phyloP scores from a whole-genome alignment of 768 basidiomycete genomes.

The Tremella fuciformis region DNA sequence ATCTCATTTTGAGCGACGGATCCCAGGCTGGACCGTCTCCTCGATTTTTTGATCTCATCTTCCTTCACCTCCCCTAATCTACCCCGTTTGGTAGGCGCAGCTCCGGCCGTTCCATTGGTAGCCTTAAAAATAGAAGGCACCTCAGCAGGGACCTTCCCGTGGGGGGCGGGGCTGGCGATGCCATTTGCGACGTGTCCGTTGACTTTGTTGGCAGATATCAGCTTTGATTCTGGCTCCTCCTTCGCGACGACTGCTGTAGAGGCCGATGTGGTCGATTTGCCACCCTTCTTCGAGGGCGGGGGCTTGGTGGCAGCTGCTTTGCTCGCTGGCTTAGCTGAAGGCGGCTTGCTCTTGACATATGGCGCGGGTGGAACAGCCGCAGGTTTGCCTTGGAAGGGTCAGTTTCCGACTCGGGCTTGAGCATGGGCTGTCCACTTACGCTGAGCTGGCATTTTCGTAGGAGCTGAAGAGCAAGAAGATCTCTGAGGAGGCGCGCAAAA shows the following conservation, averaged over 20 bases:
- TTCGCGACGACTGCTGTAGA: constrained; percentile 10
- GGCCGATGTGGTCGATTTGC: constrained; percentile 17
- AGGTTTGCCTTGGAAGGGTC: not conserved
- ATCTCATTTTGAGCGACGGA: constrained; percentile 20
- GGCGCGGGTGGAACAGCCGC: not conserved
- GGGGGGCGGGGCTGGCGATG: not conserved
- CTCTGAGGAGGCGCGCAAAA: too few species aligned
- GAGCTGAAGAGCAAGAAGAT: too few species aligned
- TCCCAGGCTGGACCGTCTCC: constrained; percentile 28
- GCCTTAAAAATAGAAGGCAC: not conserved
- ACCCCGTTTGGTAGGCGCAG: constrained; percentile 32
- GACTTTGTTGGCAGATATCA: constrained; percentile 4
- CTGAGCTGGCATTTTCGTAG: too few species aligned
- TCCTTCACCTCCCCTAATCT: constrained; percentile 24
- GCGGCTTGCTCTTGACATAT: constrained; percentile 6
- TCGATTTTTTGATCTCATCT: constrained; percentile 21
- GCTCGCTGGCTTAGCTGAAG: constrained; percentile 10
- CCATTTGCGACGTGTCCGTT: constrained; percentile 17
- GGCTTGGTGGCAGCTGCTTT: constrained; percentile 11
- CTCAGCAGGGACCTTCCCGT: not conserved
- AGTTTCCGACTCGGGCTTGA: not conserved
- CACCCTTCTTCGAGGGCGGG: constrained; percentile 13
- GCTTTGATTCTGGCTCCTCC: constrained; percentile 14
- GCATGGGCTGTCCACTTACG: too few species aligned
- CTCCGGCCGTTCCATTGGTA: constrained; percentile 10